These are phyloP conservation scores for Ceratocystis variospora DNA, from an alignment of 2,329 filamentous ascomycete genomes.

Conservation along the genomic window DNA sequence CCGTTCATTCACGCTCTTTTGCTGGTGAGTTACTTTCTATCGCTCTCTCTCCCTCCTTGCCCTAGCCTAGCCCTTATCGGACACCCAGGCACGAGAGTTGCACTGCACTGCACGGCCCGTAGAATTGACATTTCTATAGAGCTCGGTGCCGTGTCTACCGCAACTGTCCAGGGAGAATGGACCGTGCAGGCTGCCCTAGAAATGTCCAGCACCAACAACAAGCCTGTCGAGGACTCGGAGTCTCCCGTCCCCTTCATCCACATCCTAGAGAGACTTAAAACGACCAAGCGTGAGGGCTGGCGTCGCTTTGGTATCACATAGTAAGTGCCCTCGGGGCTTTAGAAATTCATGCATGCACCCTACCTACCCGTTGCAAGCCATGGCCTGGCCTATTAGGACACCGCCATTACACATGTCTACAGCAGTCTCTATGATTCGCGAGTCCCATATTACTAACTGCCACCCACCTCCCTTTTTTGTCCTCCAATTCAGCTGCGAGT, in stretches of 20 bases:
- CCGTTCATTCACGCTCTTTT: neutral
- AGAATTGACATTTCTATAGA: constrained; percentile 17
- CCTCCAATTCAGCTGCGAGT: constrained; percentile 53
- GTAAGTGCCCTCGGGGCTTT: constrained; percentile 26
- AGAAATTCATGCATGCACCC: neutral
- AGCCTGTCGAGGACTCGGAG: constrained; percentile 41
- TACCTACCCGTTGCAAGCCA: neutral
- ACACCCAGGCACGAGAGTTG: no score
- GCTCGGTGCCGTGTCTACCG: constrained; percentile 22
- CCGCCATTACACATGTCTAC: neutral
- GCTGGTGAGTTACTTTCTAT: constrained; percentile 24
- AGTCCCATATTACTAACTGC: neutral
- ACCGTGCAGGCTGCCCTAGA: constrained; percentile 22
- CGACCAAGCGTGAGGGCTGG: constrained; percentile 93
- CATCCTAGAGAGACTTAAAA: constrained; percentile 85
- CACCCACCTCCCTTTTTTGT: neutral
- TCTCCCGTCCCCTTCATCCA: constrained; percentile 91
- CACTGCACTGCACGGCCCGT: neutral
- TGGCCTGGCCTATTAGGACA: neutral
- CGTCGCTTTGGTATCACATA: constrained; percentile 63
- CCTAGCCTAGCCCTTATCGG: neutral
- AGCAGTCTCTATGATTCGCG: neutral
- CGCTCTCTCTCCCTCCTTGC: constrained; percentile 23
- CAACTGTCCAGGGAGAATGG: constrained; percentile 22
- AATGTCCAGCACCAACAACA: constrained; percentile 24